A percentile compares a stretch with the other conserved stretches of the same genome.
These are phyloP conservation scores for Parmelia sp. DNA, from an alignment of 495 filamentous ascomycete genomes.

Conservation along the genomic window DNA sequence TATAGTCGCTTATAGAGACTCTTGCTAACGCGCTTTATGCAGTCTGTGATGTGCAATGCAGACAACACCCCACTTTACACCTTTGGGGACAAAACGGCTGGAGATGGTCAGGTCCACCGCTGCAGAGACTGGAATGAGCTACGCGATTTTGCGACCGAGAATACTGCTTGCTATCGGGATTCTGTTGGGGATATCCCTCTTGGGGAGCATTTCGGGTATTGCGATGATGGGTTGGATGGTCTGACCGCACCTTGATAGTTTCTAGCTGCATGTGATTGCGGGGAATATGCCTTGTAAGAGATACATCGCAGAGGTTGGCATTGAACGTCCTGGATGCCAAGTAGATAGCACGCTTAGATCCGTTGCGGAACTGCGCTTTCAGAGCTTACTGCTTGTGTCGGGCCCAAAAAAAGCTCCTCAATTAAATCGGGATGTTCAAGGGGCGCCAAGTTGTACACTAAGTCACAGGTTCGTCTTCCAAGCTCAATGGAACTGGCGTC, in stretches of 20 bases:
- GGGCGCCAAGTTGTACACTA: too few relatives aligned
- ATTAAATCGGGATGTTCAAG: too few relatives aligned
- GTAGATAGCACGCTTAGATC: too few relatives aligned
- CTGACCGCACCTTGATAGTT: conserved; percentile 2
- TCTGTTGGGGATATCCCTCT: conserved; percentile 9
- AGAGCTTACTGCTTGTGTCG: too few relatives aligned
- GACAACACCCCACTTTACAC: conserved; percentile 23
- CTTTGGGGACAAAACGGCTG: conserved; percentile 20
- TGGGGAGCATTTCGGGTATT: conserved; percentile 23
- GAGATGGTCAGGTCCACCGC: conserved; percentile 18
- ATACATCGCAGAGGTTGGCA: too few relatives aligned
- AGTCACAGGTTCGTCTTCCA: too few relatives aligned
- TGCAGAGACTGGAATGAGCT: conserved; percentile 22
- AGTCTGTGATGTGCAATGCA: conserved; percentile 22
- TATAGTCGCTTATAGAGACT: not conserved
- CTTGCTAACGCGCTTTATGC: not conserved
- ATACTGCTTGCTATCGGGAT: conserved; percentile 22
- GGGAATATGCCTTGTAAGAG: not conserved
- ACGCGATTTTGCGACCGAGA: conserved; percentile 20
- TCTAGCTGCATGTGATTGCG: not conserved
- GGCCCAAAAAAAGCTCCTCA: too few relatives aligned
- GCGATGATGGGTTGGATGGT: conserved; percentile 22
- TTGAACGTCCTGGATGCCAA: too few relatives aligned
- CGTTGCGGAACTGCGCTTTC: too few relatives aligned
- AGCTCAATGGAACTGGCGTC: too few relatives aligned